Percentiles rank a stretch among this genome's conserved stretches.
Evolutionary conservation across 768 basidiomycete species (phyloP).

Genomic region (Omphalotus guepiniiformis): DNA sequence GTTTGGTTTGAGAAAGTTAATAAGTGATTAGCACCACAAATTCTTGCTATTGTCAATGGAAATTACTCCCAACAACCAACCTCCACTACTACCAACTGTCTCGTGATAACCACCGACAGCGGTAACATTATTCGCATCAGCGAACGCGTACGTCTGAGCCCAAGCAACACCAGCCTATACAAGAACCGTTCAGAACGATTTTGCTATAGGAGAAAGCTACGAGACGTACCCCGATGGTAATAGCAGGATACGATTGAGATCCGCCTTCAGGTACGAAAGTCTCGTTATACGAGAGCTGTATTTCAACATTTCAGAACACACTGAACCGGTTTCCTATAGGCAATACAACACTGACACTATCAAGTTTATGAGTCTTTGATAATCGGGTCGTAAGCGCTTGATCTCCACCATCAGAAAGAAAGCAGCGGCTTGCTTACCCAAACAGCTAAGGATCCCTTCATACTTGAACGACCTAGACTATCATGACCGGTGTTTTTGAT

Average conservation of each 20-base stretch:
- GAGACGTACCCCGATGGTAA: conserved; percentile 24
- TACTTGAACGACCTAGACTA: conserved; percentile 23
- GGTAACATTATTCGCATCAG: conserved; percentile 31
- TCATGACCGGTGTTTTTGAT: conserved; percentile 28
- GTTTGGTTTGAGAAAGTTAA: neutral
- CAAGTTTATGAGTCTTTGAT: conserved; percentile 7
- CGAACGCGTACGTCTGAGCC: conserved; percentile 28
- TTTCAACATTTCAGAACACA: neutral
- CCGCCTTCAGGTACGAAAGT: conserved; percentile 18
- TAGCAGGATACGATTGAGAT: conserved; percentile 11
- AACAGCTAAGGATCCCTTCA: conserved; percentile 19
- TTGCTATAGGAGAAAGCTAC: neutral
- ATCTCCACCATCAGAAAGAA: neutral
- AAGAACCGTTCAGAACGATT: neutral
- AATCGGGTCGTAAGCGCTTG: neutral
- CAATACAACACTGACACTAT: conserved; percentile 6
- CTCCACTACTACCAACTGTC: conserved; percentile 28
- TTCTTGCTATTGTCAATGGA: too few species aligned
- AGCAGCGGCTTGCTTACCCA: conserved; percentile 17
- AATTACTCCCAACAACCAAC: conserved; percentile 21
- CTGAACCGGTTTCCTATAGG: neutral
- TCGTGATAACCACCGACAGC: conserved; percentile 28
- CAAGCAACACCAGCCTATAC: conserved; percentile 27
- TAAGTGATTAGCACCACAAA: neutral
- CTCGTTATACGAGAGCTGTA: conserved; percentile 19